Conservation (phyloP, 169 alveolate species). For the Plasmodium vivax region DNA sequence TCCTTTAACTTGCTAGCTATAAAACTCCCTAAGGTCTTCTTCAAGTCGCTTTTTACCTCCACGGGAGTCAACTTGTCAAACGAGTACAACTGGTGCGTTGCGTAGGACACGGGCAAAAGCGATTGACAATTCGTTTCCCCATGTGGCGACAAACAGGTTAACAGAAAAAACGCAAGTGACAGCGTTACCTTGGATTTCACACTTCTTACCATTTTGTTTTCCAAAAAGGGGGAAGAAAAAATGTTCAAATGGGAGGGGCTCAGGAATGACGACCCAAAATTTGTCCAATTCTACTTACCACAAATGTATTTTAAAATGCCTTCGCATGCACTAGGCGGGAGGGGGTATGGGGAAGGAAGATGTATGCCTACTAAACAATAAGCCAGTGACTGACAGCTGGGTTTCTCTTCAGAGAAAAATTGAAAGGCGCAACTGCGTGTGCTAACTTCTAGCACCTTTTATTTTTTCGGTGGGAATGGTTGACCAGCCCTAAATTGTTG, state of each 20-base stretch:
- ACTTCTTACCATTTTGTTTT: not conserved
- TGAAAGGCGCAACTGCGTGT: not conserved
- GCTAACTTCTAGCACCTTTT: not conserved
- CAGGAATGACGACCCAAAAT: not conserved
- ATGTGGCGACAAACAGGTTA: not conserved
- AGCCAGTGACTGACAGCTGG: not conserved
- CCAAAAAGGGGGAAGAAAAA: not conserved
- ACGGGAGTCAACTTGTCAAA: conserved; percentile 44
- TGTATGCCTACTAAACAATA: not conserved
- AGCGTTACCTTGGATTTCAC: not conserved
- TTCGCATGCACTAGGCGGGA: not conserved
- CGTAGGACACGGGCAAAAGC: conserved; percentile 45
- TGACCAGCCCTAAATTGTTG: not conserved
- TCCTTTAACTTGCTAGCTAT: conserved; percentile 35
- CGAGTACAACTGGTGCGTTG: conserved; percentile 47
- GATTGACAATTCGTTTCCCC: conserved; percentile 30
- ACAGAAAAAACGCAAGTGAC: not conserved
- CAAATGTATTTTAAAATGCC: not conserved
- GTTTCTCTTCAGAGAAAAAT: not conserved
- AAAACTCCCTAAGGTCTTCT: conserved; percentile 36
- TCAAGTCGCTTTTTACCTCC: conserved; percentile 40
- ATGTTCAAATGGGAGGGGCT: not conserved
- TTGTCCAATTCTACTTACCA: not conserved
- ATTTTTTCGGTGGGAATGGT: not conserved
- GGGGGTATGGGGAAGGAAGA: not conserved